phyloP scores from a whole-genome alignment of 768 basidiomycete species.

The Leccinum boreale region DNA sequence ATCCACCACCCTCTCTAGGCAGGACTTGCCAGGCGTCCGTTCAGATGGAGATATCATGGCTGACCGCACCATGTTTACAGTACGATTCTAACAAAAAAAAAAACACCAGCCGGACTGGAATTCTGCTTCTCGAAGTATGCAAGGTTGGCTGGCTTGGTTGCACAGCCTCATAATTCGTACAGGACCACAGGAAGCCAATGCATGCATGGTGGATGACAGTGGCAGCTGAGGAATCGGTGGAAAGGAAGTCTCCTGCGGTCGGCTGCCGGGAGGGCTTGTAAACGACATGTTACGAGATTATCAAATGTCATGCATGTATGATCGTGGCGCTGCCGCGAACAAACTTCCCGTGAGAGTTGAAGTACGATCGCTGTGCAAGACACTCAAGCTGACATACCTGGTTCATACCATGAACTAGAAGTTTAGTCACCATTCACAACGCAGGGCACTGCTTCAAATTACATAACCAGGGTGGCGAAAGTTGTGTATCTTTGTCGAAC shows the following conservation, averaged over 20 bases:
- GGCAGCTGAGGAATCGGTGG: not conserved
- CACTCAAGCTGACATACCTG: not conserved
- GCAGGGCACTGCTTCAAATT: not conserved
- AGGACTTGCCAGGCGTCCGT: not conserved
- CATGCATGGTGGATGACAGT: not conserved
- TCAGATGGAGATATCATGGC: not conserved
- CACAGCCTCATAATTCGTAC: not conserved
- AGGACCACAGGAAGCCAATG: constrained; percentile 1
- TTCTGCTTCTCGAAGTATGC: not conserved
- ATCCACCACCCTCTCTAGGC: not conserved
- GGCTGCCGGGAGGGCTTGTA: not conserved
- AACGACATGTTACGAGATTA: not conserved
- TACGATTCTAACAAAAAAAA: not conserved
- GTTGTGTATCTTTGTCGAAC: constrained; percentile 1
- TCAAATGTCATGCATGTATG: not conserved
- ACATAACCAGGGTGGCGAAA: not conserved
- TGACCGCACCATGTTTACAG: not conserved
- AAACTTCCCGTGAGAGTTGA: not conserved
- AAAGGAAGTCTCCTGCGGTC: not conserved
- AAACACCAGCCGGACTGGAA: not conserved
- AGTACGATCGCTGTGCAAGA: not conserved
- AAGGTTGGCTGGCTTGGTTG: not conserved
- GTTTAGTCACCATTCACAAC: not conserved
- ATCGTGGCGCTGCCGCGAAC: not conserved
- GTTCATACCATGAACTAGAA: not conserved